Percentiles rank a stretch among this genome's conserved stretches.
Conservation (phyloP, 2,329 filamentous ascomycete species). For the Pseudopithomyces chartarum region DNA sequence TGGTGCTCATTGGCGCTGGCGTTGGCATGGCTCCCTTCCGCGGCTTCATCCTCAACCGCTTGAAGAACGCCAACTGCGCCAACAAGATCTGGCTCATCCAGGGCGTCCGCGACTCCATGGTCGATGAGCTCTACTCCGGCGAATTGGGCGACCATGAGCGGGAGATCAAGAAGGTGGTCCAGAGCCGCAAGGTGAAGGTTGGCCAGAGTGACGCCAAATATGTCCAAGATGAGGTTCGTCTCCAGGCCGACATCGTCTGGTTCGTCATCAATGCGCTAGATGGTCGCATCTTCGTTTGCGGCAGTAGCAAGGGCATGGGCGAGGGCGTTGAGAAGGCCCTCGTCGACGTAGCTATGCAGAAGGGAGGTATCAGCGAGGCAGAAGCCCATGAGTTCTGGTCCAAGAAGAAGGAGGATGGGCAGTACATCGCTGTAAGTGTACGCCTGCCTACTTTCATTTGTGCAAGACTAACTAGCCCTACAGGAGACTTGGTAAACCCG, state of each 20-base stretch:
- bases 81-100: slow-evolving; percentile 99
- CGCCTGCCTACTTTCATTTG: too few species aligned
- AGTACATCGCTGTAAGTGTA: slow-evolving; percentile 80
- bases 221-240: slow-evolving; percentile 91
- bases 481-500: too few species aligned
- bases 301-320: slow-evolving; percentile 94
- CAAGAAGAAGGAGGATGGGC: slow-evolving; percentile 86
- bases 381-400: slow-evolving; percentile 89
- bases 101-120: slow-evolving; percentile 87
- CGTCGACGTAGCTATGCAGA: slow-evolving; percentile 88
- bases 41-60: slow-evolving; percentile 90
- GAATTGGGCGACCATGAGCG: slow-evolving; percentile 91
- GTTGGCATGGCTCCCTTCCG: slow-evolving; percentile 98
- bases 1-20: slow-evolving; percentile 95
- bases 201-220: slow-evolving; percentile 74
- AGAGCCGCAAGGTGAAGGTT: slow-evolving; percentile 51
- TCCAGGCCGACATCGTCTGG: slow-evolving; percentile 97
- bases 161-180: slow-evolving; percentile 57
- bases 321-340: slow-evolving; percentile 91
- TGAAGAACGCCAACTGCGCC: slow-evolving; percentile 93
- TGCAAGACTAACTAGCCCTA: too few species aligned
- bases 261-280: slow-evolving; percentile 97
- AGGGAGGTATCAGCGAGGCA: slow-evolving; percentile 81
- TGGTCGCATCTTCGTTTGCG: slow-evolving; percentile 94
- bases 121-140: slow-evolving; percentile 95